A percentile compares a stretch with the other conserved stretches of the same genome.
Evolutionary conservation across 192 early-diverging fungal genomes (phyloP).

Genomic region (Mortierella alpina): DNA sequence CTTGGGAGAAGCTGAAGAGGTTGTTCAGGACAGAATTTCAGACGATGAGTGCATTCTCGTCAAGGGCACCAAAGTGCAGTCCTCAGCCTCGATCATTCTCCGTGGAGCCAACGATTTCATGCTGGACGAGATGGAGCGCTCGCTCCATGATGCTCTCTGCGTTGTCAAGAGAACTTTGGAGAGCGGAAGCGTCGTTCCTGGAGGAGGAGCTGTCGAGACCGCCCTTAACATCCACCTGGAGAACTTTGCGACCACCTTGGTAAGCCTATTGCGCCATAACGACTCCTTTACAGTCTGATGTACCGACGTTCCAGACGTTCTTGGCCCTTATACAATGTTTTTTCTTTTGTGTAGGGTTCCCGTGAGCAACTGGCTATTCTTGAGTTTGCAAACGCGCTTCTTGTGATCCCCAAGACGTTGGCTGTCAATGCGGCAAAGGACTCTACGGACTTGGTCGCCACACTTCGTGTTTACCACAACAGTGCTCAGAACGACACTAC

Average conservation of each 20-base stretch:
- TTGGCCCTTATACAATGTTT: too few species aligned
- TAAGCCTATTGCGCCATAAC: constrained; percentile 38
- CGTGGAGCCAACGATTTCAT: constrained; percentile 99
- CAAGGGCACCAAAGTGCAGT: constrained; percentile 90
- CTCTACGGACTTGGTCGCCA: constrained; percentile 97
- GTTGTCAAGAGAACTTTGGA: constrained; percentile 98
- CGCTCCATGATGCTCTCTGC: constrained; percentile 94
- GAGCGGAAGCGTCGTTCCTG: constrained; percentile 94
- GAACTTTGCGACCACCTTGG: constrained; percentile 96
- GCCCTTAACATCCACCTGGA: constrained; percentile 97
- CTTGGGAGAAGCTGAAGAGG: constrained; percentile 95
- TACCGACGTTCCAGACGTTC: too few species aligned
- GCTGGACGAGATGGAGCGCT: constrained; percentile 99
- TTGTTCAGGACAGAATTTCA: constrained; percentile 95
- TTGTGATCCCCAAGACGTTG: constrained; percentile 97
- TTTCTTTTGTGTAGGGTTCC: constrained; percentile 71
- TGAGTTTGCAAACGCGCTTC: constrained; percentile 94
- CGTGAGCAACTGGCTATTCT: constrained; percentile 98
- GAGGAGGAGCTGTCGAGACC: constrained; percentile 95
- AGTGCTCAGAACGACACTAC: constrained; percentile 87
- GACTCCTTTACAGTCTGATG: not conserved
- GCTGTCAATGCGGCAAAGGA: constrained; percentile 99
- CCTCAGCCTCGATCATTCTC: constrained; percentile 93
- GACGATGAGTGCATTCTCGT: constrained; percentile 98
- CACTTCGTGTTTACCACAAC: constrained; percentile 95